A percentile compares a stretch with the other conserved stretches of the same genome.
phyloP scores from a whole-genome alignment of 768 basidiomycete species.

The Coprinellus micaceus region DNA sequence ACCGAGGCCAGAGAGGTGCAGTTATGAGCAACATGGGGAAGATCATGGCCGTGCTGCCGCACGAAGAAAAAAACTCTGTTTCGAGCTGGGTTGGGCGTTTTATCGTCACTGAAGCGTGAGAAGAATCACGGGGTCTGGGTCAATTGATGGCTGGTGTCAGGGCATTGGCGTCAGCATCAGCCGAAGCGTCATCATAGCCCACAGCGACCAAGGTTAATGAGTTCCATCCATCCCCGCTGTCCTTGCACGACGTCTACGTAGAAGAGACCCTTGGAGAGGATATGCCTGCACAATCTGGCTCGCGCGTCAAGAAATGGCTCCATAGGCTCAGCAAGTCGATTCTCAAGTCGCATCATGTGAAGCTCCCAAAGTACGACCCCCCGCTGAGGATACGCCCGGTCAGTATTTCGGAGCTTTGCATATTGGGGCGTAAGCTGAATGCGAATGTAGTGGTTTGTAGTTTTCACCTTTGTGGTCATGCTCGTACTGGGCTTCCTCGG shows the following conservation, averaged over 20 bases:
- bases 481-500: slow-evolving; percentile 69
- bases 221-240: neutral
- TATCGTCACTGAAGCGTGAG: slow-evolving; percentile 2
- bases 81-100: neutral
- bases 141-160: too few relatives aligned
- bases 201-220: neutral
- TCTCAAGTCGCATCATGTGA: slow-evolving; percentile 69
- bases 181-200: too few relatives aligned
- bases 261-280: neutral
- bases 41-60: slow-evolving; percentile 76
- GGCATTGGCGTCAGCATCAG: too few relatives aligned
- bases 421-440: neutral
- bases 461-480: slow-evolving; percentile 68
- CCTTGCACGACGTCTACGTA: neutral
- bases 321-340: slow-evolving; percentile 50
- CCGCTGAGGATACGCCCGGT: slow-evolving; percentile 75
- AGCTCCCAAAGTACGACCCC: slow-evolving; percentile 62
- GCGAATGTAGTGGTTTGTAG: slow-evolving; percentile 70
- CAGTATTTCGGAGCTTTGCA: slow-evolving; percentile 12
- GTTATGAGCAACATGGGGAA: slow-evolving; percentile 90
- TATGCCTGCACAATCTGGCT: neutral
- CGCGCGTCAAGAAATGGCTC: slow-evolving; percentile 29
- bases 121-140: neutral
- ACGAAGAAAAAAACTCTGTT: slow-evolving; percentile 39
- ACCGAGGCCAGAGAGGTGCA: slow-evolving; percentile 35